Percentiles rank a stretch among this genome's conserved stretches.
These are phyloP conservation scores for Sedum album DNA, from an alignment of 164 flowering plant genomes.

Conservation along the genomic window DNA sequence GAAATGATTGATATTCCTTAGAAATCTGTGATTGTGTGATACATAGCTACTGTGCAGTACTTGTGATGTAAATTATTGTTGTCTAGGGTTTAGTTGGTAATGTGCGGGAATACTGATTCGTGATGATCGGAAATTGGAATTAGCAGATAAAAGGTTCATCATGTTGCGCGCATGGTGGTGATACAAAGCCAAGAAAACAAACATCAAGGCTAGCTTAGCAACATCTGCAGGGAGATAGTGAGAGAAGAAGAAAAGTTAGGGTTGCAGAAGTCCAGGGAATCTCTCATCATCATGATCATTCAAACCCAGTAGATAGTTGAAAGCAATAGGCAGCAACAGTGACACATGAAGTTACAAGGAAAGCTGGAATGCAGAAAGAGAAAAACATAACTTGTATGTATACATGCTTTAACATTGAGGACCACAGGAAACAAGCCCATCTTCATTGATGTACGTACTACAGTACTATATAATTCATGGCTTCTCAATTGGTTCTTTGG, in stretches of 20 bases:
- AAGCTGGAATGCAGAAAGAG: conserved; percentile 4
- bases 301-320: neutral
- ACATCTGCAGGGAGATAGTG: conserved; percentile 1
- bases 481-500: neutral
- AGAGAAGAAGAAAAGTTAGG: neutral
- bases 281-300: neutral
- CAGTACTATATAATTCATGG: no score
- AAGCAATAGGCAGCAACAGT: neutral
- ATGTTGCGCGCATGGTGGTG: neutral
- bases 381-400: neutral
- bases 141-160: neutral
- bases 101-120: neutral
- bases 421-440: neutral
- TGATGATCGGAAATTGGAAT: neutral
- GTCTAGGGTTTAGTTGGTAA: neutral
- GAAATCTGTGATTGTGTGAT: no score
- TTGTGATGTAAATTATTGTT: neutral
- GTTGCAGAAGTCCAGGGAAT: conserved; percentile 1
- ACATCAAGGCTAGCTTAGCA: conserved; percentile 2
- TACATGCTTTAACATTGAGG: neutral
- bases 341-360: neutral
- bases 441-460: no score
- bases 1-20: neutral
- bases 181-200: neutral
- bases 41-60: no score